Conservation (phyloP, 306 rosid species). For the Castanea sativa region DNA sequence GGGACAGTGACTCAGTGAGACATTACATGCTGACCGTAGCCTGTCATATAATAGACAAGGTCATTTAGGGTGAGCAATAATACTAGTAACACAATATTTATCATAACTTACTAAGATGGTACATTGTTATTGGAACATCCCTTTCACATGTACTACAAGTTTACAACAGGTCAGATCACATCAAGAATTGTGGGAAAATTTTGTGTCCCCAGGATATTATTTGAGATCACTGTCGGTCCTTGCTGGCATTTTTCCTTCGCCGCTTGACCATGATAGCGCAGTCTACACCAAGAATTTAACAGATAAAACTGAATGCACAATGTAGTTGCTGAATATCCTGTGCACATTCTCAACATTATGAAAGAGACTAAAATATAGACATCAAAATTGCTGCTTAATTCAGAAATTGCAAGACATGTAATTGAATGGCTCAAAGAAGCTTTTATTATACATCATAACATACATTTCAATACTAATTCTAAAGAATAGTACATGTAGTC, state of each 20-base stretch:
- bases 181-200: too few species aligned
- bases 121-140: too few species aligned
- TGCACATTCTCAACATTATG: not conserved
- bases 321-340: not conserved
- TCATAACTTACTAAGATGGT: too few species aligned
- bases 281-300: not conserved
- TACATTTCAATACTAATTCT: not conserved
- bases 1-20: too few species aligned
- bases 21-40: too few species aligned
- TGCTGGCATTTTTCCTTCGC: not conserved
- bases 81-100: too few species aligned
- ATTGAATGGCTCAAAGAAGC: not conserved
- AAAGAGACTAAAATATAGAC: not conserved
- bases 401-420: not conserved
- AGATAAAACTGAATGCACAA: not conserved
- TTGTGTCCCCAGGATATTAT: not conserved
- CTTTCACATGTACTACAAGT: too few species aligned
- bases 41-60: too few species aligned
- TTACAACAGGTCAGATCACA: too few species aligned
- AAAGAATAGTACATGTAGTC: not conserved
- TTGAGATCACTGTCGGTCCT: not conserved
- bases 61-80: too few species aligned
- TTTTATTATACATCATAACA: slow-evolving; percentile 7
- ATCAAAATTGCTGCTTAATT: not conserved
- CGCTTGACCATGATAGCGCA: not conserved